Percentiles rank a stretch among this genome's conserved stretches.
Conservation (phyloP, 2,329 filamentous ascomycete genomes). For the Pseudonectria buxi region DNA sequence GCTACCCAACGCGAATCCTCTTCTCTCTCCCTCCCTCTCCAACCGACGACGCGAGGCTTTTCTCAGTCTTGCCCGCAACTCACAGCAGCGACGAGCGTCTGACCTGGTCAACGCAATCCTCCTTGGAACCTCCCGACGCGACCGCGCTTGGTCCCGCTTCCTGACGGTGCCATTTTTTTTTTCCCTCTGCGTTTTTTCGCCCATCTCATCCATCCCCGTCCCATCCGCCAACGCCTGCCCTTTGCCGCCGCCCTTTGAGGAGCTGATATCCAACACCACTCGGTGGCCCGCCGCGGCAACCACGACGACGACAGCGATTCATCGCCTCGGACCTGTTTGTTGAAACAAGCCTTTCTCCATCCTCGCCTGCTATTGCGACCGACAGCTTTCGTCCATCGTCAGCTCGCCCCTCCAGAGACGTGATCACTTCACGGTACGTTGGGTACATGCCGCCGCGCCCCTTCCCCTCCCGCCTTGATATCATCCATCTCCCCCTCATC, state of each 20-base stretch:
- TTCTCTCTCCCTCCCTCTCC: no score
- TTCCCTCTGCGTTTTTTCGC: constrained; percentile 2
- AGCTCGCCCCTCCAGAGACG: constrained; percentile 20
- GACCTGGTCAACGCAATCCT: not conserved
- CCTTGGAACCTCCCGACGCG: constrained; percentile 7
- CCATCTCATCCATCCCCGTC: no score
- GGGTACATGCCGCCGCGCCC: constrained; percentile 11
- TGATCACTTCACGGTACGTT: constrained; percentile 36
- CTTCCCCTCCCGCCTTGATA: not conserved
- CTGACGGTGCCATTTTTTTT: constrained; percentile 17
- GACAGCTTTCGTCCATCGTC: constrained; percentile 10
- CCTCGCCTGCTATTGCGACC: constrained; percentile 11
- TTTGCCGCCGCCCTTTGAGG: constrained; percentile 16
- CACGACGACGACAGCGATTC: constrained; percentile 24
- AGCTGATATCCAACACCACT: constrained; percentile 18
- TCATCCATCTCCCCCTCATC: constrained; percentile 12
- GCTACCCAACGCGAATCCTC: no score
- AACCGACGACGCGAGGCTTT: no score
- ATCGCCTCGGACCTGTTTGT: not conserved
- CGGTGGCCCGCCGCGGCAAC: constrained; percentile 27
- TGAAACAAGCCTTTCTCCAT: constrained; percentile 1
- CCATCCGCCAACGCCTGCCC: constrained; percentile 12
- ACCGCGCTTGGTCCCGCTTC: constrained; percentile 13
- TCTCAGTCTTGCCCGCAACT: no score
- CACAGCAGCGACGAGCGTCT: no score